Conservation (phyloP, 306 rosid genomes). For the Rosa rugosa region DNA sequence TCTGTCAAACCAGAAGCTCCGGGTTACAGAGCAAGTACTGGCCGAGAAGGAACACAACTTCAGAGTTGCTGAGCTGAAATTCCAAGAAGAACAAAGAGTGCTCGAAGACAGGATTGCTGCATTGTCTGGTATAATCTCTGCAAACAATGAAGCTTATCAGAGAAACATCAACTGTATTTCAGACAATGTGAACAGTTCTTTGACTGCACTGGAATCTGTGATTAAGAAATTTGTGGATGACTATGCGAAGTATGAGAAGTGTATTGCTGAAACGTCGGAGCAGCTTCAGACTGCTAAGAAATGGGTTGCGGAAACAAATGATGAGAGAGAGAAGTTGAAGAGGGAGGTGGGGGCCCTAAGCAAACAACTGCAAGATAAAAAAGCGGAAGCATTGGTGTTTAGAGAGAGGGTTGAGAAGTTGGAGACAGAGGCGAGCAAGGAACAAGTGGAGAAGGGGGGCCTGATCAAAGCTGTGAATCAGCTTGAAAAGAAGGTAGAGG, state of each 20-base stretch:
- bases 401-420: constrained; percentile 48
- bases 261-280: constrained; percentile 40
- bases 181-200: constrained; percentile 34
- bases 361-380: constrained; percentile 47
- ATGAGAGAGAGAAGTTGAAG: constrained; percentile 46
- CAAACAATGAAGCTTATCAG: constrained; percentile 54
- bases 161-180: constrained; percentile 41
- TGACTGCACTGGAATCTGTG: constrained; percentile 49
- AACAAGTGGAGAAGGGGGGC: constrained; percentile 56
- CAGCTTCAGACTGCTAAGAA: constrained; percentile 61
- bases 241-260: constrained; percentile 32
- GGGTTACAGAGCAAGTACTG: constrained; percentile 85
- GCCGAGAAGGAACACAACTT: constrained; percentile 79
- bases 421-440: constrained; percentile 53
- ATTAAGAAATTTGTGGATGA: constrained; percentile 43
- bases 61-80: constrained; percentile 53
- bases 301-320: constrained; percentile 40
- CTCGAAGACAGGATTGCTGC: constrained; percentile 59
- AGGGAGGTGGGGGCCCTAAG: constrained; percentile 38
- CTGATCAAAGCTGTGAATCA: constrained; percentile 48
- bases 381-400: constrained; percentile 36
- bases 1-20: constrained; percentile 93
- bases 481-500: constrained; percentile 63
- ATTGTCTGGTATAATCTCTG: constrained; percentile 49
- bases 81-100: constrained; percentile 50